phyloP scores from a whole-genome alignment of 805 yeast genomes.

The Clavispora vitiphila region DNA sequence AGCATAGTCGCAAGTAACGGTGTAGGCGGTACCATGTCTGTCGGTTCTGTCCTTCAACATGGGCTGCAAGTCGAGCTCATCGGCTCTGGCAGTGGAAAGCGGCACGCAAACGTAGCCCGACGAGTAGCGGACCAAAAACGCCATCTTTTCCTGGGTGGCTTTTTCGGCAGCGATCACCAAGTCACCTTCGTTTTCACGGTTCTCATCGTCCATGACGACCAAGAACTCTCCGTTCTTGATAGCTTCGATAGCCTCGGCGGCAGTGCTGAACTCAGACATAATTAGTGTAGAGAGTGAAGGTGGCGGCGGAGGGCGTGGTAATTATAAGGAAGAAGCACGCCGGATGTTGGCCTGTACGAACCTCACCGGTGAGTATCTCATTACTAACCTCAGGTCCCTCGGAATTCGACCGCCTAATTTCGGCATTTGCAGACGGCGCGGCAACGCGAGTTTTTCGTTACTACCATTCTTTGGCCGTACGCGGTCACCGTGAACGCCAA shows the following conservation, averaged over 20 bases:
- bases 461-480: too few species aligned
- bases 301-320: background rate
- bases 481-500: too few species aligned
- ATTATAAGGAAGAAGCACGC: background rate
- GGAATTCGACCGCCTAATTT: background rate
- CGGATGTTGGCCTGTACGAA: background rate
- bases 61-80: conserved; percentile 69
- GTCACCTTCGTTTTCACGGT: conserved; percentile 97
- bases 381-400: background rate
- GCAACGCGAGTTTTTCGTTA: too few species aligned
- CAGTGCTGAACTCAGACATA: conserved; percentile 40
- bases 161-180: conserved; percentile 86
- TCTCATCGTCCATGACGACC: conserved; percentile 95
- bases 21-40: conserved; percentile 95
- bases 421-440: background rate
- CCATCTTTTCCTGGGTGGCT: conserved; percentile 82
- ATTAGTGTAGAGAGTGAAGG: background rate
- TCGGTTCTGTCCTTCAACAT: conserved; percentile 63
- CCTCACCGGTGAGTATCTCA: background rate
- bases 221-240: conserved; percentile 70
- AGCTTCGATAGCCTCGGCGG: conserved; percentile 70
- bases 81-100: conserved; percentile 70
- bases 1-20: conserved; percentile 80
- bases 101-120: conserved; percentile 96
- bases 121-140: conserved; percentile 80